Base-by-base conservation (phyloP, 2,329 filamentous ascomycete genomes). In the Cercospora sesami region DNA sequence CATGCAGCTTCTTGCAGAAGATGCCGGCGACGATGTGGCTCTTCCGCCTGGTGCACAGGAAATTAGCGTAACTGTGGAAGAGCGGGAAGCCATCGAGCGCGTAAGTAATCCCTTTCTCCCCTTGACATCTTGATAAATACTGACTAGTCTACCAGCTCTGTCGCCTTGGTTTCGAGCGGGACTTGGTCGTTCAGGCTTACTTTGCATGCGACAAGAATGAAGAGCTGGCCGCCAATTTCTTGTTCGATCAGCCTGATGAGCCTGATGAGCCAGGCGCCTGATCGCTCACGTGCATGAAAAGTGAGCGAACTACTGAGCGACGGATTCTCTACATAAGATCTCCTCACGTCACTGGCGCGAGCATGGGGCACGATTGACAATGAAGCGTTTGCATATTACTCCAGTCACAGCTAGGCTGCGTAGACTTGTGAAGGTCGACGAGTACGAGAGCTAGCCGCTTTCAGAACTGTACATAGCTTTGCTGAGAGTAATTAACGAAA, bases 141-240 rank as follows among this genome's bases (percentile, higher is more conserved):
- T 62, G 60, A 62, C 60, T 31, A 18, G n/a, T 31, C 42, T 28
- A 48, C 31, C 72, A 96, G 92, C 85, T 99, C 77, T 97, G 93
- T 82, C 91, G 91, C 71, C 89, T 99, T 55, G 95, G 95, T 39
- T 99, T 99, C 79, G 89, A 94, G 75, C 90, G 94, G 68, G 93
- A 98, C 75, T 88, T 93, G 75, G 95, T 95, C 62, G 97, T 98
- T 73, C 94, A 99, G 82, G 95, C 95, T 28, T 99, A 98, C 83
- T 99, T 99, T 79, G 95, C 95, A 36, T 99, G 95, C 81, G 95
- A 99, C 82, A 99, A 98, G 87, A 98, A 99, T 80, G 95, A 99
- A 82, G 95, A 99, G 81, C 86, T 99, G 62, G 95, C 95, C 0
- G 95, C 95, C 72, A 99, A 99, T 82, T 98, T 97, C 81, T 85